Percentiles rank a stretch among this genome's conserved stretches.
These are phyloP conservation scores for Lonicera japonica DNA, from an alignment of 129 eudicot genomes.

Conservation along the genomic window DNA sequence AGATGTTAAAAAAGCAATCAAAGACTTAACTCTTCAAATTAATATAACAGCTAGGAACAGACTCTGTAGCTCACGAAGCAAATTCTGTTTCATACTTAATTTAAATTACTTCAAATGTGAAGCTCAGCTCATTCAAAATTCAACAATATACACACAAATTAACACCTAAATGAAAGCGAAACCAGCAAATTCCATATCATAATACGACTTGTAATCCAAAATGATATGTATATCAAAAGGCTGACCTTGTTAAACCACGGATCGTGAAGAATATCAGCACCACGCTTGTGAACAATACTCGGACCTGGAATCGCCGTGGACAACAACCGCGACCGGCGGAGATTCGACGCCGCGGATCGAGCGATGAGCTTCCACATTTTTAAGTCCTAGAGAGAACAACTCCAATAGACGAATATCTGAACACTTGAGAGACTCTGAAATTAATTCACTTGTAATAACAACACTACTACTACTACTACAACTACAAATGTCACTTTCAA, in stretches of 20 bases:
- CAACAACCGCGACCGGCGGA: conserved; percentile 51
- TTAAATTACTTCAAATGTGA: no score
- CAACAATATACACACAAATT: no score
- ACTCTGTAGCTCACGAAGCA: neutral
- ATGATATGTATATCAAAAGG: neutral
- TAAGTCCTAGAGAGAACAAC: neutral
- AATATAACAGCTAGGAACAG: neutral
- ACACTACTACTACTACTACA: no score
- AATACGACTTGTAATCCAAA: no score
- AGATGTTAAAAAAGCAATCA: no score
- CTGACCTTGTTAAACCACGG: conserved; percentile 97
- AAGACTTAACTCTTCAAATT: neutral
- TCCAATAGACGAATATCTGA: neutral
- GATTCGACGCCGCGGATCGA: conserved; percentile 63
- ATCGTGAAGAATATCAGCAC: conserved; percentile 97
- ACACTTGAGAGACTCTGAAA: neutral
- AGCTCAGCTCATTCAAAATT: no score
- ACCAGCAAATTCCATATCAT: no score
- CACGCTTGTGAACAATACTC: conserved; percentile 89
- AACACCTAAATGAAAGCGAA: no score
- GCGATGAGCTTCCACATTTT: conserved; percentile 49
- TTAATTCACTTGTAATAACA: no score
- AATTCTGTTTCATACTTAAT: no score
- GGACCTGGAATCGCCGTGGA: conserved; percentile 76
- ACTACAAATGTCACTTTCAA: no score